phyloP scores from a whole-genome alignment of 306 rosid species.

The Cicer arietinum region DNA sequence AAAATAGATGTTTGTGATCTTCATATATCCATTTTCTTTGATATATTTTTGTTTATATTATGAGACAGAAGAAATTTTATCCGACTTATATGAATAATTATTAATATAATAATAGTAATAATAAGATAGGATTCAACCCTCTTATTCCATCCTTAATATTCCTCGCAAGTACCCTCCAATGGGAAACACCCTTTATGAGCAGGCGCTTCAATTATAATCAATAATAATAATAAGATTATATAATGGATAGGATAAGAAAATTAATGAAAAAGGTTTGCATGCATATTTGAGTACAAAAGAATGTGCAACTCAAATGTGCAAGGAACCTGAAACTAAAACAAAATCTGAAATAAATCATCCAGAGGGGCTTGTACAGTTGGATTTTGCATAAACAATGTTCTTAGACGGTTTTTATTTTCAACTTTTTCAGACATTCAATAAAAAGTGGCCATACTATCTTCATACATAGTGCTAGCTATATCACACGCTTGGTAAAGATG shows the following conservation, averaged over 20 bases:
- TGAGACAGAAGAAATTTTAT: no score
- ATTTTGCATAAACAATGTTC: constrained; percentile 40
- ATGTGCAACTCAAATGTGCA: constrained; percentile 38
- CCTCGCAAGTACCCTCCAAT: constrained; percentile 42
- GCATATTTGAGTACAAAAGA: constrained; percentile 44
- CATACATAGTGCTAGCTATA: constrained; percentile 49
- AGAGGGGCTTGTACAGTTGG: constrained; percentile 34
- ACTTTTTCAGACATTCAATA: constrained; percentile 23
- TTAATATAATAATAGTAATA: no score
- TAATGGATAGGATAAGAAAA: constrained; percentile 39
- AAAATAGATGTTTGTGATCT: no score
- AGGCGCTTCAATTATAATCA: neutral
- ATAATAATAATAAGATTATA: constrained; percentile 18
- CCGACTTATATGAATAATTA: no score
- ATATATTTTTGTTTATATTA: no score
- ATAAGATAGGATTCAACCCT: neutral
- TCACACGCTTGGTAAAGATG: constrained; percentile 32
- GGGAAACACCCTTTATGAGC: constrained; percentile 27
- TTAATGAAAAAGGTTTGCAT: constrained; percentile 25
- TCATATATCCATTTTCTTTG: no score
- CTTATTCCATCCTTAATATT: neutral
- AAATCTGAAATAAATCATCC: constrained; percentile 13
- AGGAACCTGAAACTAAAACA: constrained; percentile 41
- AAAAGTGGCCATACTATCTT: constrained; percentile 62
- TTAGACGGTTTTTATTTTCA: constrained; percentile 16